Evolutionary conservation across 2,329 filamentous ascomycete genomes (phyloP), one percentile per base, ranked within the genome.

Genomic region (Alternaria atra): DNA sequence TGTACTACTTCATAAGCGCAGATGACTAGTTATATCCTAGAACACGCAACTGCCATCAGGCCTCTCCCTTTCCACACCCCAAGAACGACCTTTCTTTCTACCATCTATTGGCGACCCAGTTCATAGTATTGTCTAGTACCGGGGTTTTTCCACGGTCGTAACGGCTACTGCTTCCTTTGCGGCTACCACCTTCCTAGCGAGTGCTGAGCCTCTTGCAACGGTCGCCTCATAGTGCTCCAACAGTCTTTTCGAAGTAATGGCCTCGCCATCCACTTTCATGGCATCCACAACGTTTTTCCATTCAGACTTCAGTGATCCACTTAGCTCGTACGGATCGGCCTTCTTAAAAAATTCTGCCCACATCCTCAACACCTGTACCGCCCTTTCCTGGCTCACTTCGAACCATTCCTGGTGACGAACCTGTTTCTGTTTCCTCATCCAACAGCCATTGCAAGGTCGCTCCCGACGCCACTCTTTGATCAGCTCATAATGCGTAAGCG

Each of bases 401-500:
- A 25, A 44, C 42, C 20, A 25, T 17, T 44, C 42, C 42, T 44
- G 42, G n/a, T 44, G 42, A 27, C 42, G 13, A 15, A 27, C 4
- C 0, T 1, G 13, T 10, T 44, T n/a, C 0, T n/a, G 8, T 44
- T 17, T 44, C 0, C n/a, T 30, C 12, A 29, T 15, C 25, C 3
- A 27, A n/a, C 20, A 44, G 23, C 4, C 23, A 29, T 56, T 40
- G 23, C 58, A 64, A 13, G 7, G 15, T 23, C 13, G 53, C 39
- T 58, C 61, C 39, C 50, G 44, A 12, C 53, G 53, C 62, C 58
- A 64, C 17, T 64, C 55, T 43, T 55, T 55, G 25, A 64, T 59
- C 46, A 64, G 40, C 37, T 64, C 62, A 39, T 61, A 42, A 20
- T 64, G 62, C 27, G 58, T 54, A 34, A 61, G 58, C 10, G 62